Percentiles rank a stretch among this genome's conserved stretches.
phyloP scores from a whole-genome alignment of 2,329 filamentous ascomycete species.

The Taxawa tesnikishii region DNA sequence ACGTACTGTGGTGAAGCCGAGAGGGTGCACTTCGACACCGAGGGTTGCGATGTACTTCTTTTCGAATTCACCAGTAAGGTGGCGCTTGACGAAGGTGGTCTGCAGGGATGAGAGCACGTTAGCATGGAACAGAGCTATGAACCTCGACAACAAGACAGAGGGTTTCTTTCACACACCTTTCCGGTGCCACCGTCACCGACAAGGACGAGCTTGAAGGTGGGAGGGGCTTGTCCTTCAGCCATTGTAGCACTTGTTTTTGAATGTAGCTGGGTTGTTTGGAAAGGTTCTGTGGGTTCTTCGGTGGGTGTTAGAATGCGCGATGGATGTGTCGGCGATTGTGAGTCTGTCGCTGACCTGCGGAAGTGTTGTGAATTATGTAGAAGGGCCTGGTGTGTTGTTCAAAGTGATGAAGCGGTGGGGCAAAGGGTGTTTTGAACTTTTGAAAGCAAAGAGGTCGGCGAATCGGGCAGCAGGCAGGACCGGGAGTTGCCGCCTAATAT shows the following conservation, averaged over 20 bases:
- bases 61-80: constrained; percentile 99
- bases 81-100: constrained; percentile 99
- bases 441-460: too few relatives aligned
- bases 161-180: constrained; percentile 60
- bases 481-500: too few relatives aligned
- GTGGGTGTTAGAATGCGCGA: too few relatives aligned
- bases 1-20: constrained; percentile 89
- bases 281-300: too few relatives aligned
- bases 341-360: too few relatives aligned
- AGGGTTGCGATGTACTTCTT: constrained; percentile 99
- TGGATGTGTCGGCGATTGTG: too few relatives aligned
- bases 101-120: constrained; percentile 28
- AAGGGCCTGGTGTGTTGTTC: too few relatives aligned
- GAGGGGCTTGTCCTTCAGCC: constrained; percentile 57
- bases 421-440: too few relatives aligned
- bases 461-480: too few relatives aligned
- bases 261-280: too few relatives aligned
- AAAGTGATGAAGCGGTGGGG: too few relatives aligned
- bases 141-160: not conserved
- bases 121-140: not conserved
- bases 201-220: constrained; percentile 99
- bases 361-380: too few relatives aligned
- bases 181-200: constrained; percentile 98
- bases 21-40: constrained; percentile 98
- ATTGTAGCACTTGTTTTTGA: constrained; percentile 32